These are phyloP conservation scores for Calocybe indica DNA, from an alignment of 768 basidiomycete species.

Conservation along the genomic window DNA sequence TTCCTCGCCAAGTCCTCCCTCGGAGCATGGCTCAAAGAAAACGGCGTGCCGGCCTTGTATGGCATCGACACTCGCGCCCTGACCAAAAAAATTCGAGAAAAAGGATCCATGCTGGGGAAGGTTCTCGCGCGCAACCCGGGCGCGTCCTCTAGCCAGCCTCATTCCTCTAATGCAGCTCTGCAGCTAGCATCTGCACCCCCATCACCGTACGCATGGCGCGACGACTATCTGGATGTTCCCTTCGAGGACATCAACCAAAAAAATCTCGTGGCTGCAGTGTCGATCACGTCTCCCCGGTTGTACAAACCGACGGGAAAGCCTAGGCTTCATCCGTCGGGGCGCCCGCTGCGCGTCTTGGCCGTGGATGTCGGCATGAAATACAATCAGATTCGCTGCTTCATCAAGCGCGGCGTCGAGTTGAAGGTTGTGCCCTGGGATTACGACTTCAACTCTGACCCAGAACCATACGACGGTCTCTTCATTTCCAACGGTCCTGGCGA, in stretches of 20 bases:
- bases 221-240: slow-evolving; percentile 76
- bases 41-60: slow-evolving; percentile 88
- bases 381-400: slow-evolving; percentile 98
- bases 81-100: slow-evolving; percentile 93
- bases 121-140: slow-evolving; percentile 61
- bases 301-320: slow-evolving; percentile 56
- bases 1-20: slow-evolving; percentile 88
- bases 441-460: slow-evolving; percentile 73
- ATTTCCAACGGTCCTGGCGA: slow-evolving; percentile 98
- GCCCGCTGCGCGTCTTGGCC: slow-evolving; percentile 78
- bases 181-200: slow-evolving; percentile 49
- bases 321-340: slow-evolving; percentile 70
- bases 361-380: slow-evolving; percentile 99
- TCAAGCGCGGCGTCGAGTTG: slow-evolving; percentile 84
- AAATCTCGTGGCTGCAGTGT: slow-evolving; percentile 91
- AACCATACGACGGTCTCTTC: slow-evolving; percentile 92
- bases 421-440: slow-evolving; percentile 99
- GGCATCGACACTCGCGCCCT: slow-evolving; percentile 96
- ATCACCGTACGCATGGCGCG: slow-evolving; percentile 60
- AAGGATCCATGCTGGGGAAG: slow-evolving; percentile 88
- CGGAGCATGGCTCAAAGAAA: slow-evolving; percentile 91
- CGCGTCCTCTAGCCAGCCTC: slow-evolving; percentile 32
- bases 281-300: slow-evolving; percentile 59
- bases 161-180: slow-evolving; percentile 23
- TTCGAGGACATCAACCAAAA: slow-evolving; percentile 84